Conservation (phyloP, 441 rosid genomes). For the Iberis amara region DNA sequence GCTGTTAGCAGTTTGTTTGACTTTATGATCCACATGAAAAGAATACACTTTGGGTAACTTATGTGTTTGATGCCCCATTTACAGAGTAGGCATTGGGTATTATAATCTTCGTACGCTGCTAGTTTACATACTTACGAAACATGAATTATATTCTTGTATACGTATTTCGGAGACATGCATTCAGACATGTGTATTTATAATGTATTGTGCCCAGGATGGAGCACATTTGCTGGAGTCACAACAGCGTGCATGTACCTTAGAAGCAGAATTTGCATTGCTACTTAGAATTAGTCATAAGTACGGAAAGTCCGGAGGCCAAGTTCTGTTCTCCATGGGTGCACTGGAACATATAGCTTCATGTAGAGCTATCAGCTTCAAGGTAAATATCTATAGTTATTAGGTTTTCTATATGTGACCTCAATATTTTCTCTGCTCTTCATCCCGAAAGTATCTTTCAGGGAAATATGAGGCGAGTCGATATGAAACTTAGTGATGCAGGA, state of each 20-base stretch:
- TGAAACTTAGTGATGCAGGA: constrained; percentile 51
- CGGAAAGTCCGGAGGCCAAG: constrained; percentile 90
- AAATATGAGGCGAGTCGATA: constrained; percentile 54
- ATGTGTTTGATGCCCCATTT: constrained; percentile 3
- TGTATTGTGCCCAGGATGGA: constrained; percentile 45
- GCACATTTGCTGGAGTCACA: constrained; percentile 65
- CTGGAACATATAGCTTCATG: constrained; percentile 82
- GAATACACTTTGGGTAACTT: not conserved
- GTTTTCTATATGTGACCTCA: constrained; percentile 13
- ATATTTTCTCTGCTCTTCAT: constrained; percentile 23
- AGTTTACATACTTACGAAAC: not conserved
- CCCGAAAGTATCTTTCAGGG: constrained; percentile 50
- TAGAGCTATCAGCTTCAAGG: constrained; percentile 67
- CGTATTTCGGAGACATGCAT: constrained; percentile 12
- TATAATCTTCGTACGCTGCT: constrained; percentile 3
- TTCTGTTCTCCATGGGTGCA: constrained; percentile 87
- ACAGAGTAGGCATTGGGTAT: not conserved
- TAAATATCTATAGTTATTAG: constrained; percentile 25
- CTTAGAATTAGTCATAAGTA: constrained; percentile 88
- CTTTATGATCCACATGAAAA: constrained; percentile 15
- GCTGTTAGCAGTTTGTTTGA: constrained; percentile 11
- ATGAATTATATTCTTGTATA: constrained; percentile 8
- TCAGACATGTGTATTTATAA: constrained; percentile 16
- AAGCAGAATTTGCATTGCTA: constrained; percentile 79
- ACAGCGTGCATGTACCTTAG: constrained; percentile 83